A percentile compares a stretch with the other conserved stretches of the same genome.
Evolutionary conservation across 1,139 yeast genomes (phyloP).

Genomic region (Magnusiomyces fungicola): DNA sequence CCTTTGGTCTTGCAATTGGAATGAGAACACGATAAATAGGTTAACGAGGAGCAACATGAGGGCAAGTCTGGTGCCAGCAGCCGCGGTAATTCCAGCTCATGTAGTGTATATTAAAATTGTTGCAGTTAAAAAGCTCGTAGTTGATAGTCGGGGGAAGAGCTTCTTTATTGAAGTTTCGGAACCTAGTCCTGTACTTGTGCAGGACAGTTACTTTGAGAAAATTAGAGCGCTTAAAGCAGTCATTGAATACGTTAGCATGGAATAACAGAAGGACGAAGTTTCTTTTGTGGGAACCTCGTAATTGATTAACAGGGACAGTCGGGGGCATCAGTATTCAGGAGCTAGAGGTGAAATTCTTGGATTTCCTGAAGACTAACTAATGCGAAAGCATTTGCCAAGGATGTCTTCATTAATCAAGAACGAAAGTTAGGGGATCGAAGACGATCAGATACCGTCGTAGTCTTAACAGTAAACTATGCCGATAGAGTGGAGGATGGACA

Average conservation of each 20-base stretch:
- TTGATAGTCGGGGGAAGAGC: constrained; percentile 5
- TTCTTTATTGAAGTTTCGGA: constrained; percentile 34
- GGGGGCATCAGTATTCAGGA: constrained; percentile 37
- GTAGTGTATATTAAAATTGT: constrained; percentile 5
- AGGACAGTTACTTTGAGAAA: constrained; percentile 31
- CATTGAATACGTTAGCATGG: constrained; percentile 37
- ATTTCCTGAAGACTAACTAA: constrained; percentile 35
- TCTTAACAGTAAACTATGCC: constrained; percentile 32
- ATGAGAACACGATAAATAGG: constrained; percentile 5
- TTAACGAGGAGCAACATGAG: constrained; percentile 1
- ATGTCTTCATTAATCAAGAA: constrained; percentile 37
- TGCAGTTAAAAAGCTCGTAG: constrained; percentile 7
- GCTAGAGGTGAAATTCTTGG: constrained; percentile 38
- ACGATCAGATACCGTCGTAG: constrained; percentile 38
- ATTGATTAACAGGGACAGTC: constrained; percentile 37
- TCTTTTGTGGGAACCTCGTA: constrained; percentile 37
- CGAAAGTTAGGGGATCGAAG: constrained; percentile 37
- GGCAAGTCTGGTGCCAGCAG: constrained; percentile 7
- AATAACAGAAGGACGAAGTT: constrained; percentile 36
- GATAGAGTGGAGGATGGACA: constrained; percentile 34
- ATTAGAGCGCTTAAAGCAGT: constrained; percentile 37
- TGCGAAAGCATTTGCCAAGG: constrained; percentile 38
- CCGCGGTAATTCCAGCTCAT: constrained; percentile 7
- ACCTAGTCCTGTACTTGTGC: constrained; percentile 15
- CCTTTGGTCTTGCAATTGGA: constrained; percentile 6